Conservation (phyloP, 176 grass and related monocot genomes). For the Eragrostis nindensis region DNA sequence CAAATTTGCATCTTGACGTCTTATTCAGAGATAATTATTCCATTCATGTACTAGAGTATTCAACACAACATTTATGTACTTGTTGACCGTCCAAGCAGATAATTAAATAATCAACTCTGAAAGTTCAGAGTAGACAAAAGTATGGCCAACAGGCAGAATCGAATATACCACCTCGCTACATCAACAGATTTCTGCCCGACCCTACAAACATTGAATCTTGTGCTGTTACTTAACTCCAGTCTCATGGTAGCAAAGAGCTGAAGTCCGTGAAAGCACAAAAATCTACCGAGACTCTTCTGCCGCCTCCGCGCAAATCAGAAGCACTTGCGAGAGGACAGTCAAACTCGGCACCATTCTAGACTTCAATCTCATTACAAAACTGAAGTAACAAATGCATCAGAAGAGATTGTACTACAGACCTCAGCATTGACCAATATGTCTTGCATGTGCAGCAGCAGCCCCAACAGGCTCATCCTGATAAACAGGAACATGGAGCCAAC, state of each 20-base stretch:
- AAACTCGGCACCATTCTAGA: constrained; percentile 27
- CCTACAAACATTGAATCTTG: neutral
- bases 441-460: no score
- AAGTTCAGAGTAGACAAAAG: neutral
- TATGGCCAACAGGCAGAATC: neutral
- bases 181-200: neutral
- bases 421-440: neutral
- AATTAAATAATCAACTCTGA: neutral
- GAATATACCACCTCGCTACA: neutral
- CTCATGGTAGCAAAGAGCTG: constrained; percentile 21
- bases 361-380: neutral
- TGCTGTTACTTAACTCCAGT: constrained; percentile 54
- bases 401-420: neutral
- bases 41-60: no score
- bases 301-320: constrained; percentile 9
- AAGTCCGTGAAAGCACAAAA: constrained; percentile 48
- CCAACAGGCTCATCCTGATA: constrained; percentile 36
- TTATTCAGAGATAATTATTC: no score
- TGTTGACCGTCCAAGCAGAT: no score
- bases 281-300: constrained; percentile 34
- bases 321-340: constrained; percentile 25
- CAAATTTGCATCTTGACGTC: no score
- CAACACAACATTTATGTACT: no score
- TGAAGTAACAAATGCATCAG: neutral
- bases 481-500: constrained; percentile 38